Base-by-base conservation (phyloP, 129 eudicot genomes). In the Tagetes patula region DNA sequence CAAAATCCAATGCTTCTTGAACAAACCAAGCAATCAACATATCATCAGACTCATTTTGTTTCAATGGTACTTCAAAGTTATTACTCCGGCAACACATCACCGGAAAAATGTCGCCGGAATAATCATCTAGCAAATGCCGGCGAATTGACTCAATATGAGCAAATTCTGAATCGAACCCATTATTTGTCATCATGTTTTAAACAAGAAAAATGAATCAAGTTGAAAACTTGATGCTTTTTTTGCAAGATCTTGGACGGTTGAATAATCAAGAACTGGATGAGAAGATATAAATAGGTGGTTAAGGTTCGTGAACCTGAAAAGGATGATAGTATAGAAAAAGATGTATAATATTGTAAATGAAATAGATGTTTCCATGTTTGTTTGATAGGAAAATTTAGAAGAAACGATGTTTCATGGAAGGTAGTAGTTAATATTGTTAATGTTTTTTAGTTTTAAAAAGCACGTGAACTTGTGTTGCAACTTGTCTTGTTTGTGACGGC, bases 111-210 rank as follows among this genome's bases (percentile, higher is more conserved):
- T 27, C 49, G 30, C 70, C 39, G 70, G 83, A 80, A 20, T 82
- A 79, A 52, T 86, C 90, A 1, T 80, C 93, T 40, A 90, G 62
- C 32, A 90, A 74, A 70, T 87, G 80, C 31, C 72, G 66, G 34
- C 83, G 76, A 3, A 87, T 85, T 1, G 92, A 80, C 66, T 91
- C 92, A 12, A 91, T 86, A 56, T 86, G 79, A 3, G 86, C 85
- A 43, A 73, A 82, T 60, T 91, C 92, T 2, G 88, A 75, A 37
- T 82, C 83, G 6, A 70, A 79, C 73, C 67, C 71, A 34, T 76
- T 74, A 61, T 74, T 66, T 27, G 48, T 47, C 77, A 71, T 66
- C 77, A 69, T 83, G 36, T 3, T 34, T 34, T 41, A 4, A 43
- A 10, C 48, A 43, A 43, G 48, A 43, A 52, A 30, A 12, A 59